These are phyloP conservation scores for Melianthus villosus DNA, from an alignment of 441 rosid genomes.

Conservation along the genomic window DNA sequence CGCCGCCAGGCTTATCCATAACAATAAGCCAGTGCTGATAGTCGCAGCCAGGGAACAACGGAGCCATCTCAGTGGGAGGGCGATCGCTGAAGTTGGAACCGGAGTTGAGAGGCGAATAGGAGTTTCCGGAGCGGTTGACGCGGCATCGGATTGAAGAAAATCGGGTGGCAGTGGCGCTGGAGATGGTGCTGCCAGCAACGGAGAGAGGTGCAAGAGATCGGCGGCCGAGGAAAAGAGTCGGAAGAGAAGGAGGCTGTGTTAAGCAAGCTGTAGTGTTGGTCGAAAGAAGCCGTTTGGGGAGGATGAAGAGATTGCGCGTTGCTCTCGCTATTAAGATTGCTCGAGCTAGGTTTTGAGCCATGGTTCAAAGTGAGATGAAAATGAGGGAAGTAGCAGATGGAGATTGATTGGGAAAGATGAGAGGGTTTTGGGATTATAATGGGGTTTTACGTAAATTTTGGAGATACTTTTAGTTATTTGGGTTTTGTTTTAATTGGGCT, in stretches of 20 bases:
- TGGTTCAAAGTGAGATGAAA: too few species aligned
- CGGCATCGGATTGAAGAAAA: slow-evolving; percentile 60
- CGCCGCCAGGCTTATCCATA: slow-evolving; percentile 90
- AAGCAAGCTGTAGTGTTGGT: slow-evolving; percentile 13
- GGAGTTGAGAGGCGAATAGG: slow-evolving; percentile 68
- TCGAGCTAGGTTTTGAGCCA: slow-evolving; percentile 65
- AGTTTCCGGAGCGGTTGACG: slow-evolving; percentile 53
- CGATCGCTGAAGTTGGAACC: slow-evolving; percentile 84
- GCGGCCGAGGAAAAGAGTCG: slow-evolving; percentile 21
- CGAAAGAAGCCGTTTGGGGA: slow-evolving; percentile 36
- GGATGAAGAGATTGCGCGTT: slow-evolving; percentile 23
- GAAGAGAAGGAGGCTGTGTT: slow-evolving; percentile 28
- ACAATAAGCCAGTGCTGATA: slow-evolving; percentile 93
- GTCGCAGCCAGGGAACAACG: slow-evolving; percentile 85
- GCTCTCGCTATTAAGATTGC: slow-evolving; percentile 13
- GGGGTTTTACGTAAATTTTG: too few species aligned
- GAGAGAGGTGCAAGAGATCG: slow-evolving; percentile 28
- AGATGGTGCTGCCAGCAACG: slow-evolving; percentile 26
- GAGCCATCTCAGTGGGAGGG: slow-evolving; percentile 93
- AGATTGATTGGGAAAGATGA: too few species aligned
- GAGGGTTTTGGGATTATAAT: too few species aligned
- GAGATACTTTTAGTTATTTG: too few species aligned
- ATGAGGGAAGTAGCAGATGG: too few species aligned
- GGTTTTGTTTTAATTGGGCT: too few species aligned
- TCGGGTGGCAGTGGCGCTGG: too few species aligned